Evolutionary conservation across 116 monocot genomes (phyloP).

Genomic region (Zostera marina): DNA sequence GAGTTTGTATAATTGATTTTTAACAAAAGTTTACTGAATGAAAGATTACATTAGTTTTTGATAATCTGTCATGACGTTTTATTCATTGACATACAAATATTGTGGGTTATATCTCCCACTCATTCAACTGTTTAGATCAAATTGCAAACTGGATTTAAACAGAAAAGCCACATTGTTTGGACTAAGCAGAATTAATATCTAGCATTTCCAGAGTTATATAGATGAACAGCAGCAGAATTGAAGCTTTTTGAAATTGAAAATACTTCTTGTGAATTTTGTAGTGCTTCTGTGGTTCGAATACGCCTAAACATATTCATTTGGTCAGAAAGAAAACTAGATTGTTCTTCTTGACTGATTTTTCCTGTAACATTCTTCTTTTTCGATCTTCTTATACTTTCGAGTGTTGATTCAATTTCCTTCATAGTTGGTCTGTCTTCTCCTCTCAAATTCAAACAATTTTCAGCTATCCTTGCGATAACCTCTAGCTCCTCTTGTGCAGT

Average conservation of each 20-base stretch:
- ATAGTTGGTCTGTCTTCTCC: slow-evolving; percentile 8
- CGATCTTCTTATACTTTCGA: neutral
- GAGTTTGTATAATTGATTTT: no score
- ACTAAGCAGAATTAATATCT: no score
- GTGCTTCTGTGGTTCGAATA: neutral
- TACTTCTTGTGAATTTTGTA: neutral
- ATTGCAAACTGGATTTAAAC: no score
- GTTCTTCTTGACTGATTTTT: neutral
- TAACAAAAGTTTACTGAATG: no score
- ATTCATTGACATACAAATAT: no score
- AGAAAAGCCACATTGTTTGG: no score
- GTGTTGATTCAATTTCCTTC: slow-evolving; percentile 5
- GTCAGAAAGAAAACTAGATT: neutral
- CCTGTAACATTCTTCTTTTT: neutral
- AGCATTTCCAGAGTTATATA: neutral
- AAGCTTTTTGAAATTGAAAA: neutral
- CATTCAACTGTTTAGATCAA: no score
- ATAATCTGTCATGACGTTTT: no score
- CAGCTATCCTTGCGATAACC: slow-evolving; percentile 1
- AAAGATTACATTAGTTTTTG: no score
- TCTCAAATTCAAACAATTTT: neutral
- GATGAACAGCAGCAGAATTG: neutral
- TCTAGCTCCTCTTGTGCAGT: neutral
- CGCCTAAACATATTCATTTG: neutral
- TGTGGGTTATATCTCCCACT: no score